Evolutionary conservation across 2,329 filamentous ascomycete species (phyloP).

Genomic region (Nothomitra cinnamomea): DNA sequence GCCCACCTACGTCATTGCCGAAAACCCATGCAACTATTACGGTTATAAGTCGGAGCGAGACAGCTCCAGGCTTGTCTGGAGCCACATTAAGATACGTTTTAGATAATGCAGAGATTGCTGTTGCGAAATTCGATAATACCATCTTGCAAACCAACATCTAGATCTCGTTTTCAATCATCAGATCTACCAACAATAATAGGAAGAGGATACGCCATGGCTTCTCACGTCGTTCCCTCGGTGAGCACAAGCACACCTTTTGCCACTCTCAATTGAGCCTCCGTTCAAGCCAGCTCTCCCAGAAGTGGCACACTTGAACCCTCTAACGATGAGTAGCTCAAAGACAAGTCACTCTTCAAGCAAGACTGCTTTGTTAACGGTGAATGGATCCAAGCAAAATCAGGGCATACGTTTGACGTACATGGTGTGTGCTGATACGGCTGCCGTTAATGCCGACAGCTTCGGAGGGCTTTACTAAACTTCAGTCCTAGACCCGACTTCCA

Average conservation of each 20-base stretch:
- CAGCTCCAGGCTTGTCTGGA: no score
- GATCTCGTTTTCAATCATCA: constrained; percentile 18
- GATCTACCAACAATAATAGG: constrained; percentile 20
- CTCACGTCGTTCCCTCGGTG: constrained; percentile 22
- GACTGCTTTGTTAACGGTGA: constrained; percentile 80
- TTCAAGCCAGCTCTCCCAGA: background rate
- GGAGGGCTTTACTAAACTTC: background rate
- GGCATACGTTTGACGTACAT: constrained; percentile 78
- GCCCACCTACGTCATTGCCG: no score
- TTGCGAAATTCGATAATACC: background rate
- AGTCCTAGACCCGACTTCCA: constrained; percentile 60
- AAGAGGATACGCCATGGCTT: constrained; percentile 27
- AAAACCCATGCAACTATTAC: no score
- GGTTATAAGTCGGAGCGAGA: no score
- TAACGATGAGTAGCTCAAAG: constrained; percentile 43
- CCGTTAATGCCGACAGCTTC: background rate
- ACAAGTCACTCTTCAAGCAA: constrained; percentile 68
- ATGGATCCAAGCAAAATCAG: constrained; percentile 73
- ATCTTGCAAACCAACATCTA: constrained; percentile 1
- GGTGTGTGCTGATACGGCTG: constrained; percentile 26
- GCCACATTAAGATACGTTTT: background rate
- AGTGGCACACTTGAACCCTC: no score
- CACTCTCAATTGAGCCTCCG: background rate
- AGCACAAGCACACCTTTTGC: constrained; percentile 12
- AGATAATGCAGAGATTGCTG: background rate